phyloP scores from a whole-genome alignment of 345 rosid genomes.

The Erodium maritimum region DNA sequence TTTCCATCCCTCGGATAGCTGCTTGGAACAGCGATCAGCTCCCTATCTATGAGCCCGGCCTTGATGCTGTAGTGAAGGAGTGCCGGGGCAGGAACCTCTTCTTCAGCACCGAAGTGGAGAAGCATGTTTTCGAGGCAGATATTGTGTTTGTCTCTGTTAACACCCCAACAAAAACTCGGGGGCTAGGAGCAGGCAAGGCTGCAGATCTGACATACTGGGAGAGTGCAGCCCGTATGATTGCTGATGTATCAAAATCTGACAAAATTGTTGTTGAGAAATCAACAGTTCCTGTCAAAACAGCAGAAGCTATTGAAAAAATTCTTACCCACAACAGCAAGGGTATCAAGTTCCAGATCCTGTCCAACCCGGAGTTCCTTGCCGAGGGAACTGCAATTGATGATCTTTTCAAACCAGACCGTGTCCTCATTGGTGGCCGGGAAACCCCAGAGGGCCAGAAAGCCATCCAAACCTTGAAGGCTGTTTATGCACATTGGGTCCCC shows the following conservation, averaged over 20 bases:
- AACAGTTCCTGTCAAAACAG: background rate
- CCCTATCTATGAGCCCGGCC: background rate
- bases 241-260: background rate
- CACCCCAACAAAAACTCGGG: background rate
- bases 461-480: background rate
- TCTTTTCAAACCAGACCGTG: background rate
- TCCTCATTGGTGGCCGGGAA: background rate
- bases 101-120: background rate
- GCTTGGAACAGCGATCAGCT: background rate
- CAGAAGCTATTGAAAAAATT: background rate
- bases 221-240: background rate
- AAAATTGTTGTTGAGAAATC: background rate
- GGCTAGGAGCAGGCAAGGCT: background rate
- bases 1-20: background rate
- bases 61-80: background rate
- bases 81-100: background rate
- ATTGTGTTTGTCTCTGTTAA: background rate
- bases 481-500: background rate
- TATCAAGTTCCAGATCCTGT: background rate
- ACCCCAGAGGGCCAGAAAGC: background rate
- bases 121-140: background rate
- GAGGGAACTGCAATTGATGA: background rate
- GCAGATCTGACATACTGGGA: background rate
- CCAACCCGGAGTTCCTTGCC: background rate
- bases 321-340: background rate